A percentile compares a stretch with the other conserved stretches of the same genome.
phyloP scores from a whole-genome alignment of 1,284 basidiomycete species.

The Dichomitus squalens region DNA sequence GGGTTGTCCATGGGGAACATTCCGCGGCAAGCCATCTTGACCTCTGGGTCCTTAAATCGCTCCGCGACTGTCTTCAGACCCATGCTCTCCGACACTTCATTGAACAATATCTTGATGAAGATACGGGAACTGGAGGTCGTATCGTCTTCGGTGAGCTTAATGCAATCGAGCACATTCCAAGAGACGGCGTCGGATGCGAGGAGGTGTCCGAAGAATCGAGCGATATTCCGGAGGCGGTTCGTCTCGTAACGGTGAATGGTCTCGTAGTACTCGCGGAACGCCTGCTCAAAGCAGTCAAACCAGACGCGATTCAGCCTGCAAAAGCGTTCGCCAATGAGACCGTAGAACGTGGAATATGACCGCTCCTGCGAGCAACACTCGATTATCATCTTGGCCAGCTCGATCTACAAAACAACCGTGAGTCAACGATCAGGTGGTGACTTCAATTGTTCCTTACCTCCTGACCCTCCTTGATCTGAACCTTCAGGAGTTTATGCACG shows the following conservation, averaged over 20 bases:
- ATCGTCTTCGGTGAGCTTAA: constrained; percentile 97
- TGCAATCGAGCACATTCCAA: constrained; percentile 84
- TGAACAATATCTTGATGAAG: constrained; percentile 96
- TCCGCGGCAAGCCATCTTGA: constrained; percentile 72
- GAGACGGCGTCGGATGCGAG: constrained; percentile 86
- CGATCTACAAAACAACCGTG: constrained; percentile 58
- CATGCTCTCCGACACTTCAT: constrained; percentile 93
- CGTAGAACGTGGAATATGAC: constrained; percentile 96
- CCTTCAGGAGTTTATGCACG: constrained; percentile 95
- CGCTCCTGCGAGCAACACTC: constrained; percentile 99
- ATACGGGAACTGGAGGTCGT: constrained; percentile 97
- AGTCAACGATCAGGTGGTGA: background rate
- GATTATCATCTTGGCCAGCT: constrained; percentile 97
- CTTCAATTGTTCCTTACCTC: constrained; percentile 59
- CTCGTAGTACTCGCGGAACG: constrained; percentile 90
- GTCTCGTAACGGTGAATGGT: constrained; percentile 99
- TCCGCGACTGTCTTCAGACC: constrained; percentile 84
- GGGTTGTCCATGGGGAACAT: constrained; percentile 98
- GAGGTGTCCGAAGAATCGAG: constrained; percentile 93
- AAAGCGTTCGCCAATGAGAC: constrained; percentile 94
- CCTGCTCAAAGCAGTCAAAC: constrained; percentile 88
- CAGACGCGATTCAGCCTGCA: constrained; percentile 94
- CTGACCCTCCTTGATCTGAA: constrained; percentile 89
- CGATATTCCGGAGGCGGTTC: constrained; percentile 96
- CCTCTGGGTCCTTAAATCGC: constrained; percentile 85